Evolutionary conservation across 768 basidiomycete genomes (phyloP).

Genomic region (Cubamyces lactineus): DNA sequence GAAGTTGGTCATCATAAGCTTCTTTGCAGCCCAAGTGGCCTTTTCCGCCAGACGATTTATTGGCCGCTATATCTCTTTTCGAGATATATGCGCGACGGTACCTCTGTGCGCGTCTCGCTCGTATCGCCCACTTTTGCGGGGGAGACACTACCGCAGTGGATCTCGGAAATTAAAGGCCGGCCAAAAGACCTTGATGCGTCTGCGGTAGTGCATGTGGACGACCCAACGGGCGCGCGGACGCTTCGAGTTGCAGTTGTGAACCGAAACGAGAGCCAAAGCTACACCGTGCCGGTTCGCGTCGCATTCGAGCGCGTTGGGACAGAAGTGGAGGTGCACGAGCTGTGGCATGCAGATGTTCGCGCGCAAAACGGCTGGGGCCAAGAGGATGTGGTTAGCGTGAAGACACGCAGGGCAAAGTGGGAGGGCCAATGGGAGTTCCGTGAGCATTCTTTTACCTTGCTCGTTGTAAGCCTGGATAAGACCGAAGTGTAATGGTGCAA

Average conservation of each 20-base stretch:
- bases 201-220: slow-evolving; percentile 41
- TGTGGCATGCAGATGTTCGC: slow-evolving; percentile 52
- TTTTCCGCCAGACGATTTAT: slow-evolving; percentile 52
- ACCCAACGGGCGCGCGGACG: slow-evolving; percentile 33
- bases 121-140: slow-evolving; percentile 42
- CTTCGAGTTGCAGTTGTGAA: slow-evolving; percentile 61
- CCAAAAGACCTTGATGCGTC: slow-evolving; percentile 54
- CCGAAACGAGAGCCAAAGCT: slow-evolving; percentile 41
- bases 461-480: slow-evolving; percentile 19
- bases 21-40: slow-evolving; percentile 40
- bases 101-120: slow-evolving; percentile 44
- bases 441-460: slow-evolving; percentile 48
- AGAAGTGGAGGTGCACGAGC: slow-evolving; percentile 48
- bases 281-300: slow-evolving; percentile 43
- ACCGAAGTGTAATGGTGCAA: not conserved
- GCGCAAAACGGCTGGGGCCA: slow-evolving; percentile 46
- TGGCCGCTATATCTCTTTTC: slow-evolving; percentile 57
- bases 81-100: slow-evolving; percentile 56
- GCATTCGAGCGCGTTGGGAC: slow-evolving; percentile 35
- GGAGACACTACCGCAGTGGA: slow-evolving; percentile 55
- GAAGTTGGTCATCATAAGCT: slow-evolving; percentile 34
- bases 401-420: slow-evolving; percentile 39
- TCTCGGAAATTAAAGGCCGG: slow-evolving; percentile 44
- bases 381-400: slow-evolving; percentile 43
- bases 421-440: slow-evolving; percentile 43